These are phyloP conservation scores for Paraurostyla sp. DNA, from an alignment of 73 alveolate species.

Conservation along the genomic window DNA sequence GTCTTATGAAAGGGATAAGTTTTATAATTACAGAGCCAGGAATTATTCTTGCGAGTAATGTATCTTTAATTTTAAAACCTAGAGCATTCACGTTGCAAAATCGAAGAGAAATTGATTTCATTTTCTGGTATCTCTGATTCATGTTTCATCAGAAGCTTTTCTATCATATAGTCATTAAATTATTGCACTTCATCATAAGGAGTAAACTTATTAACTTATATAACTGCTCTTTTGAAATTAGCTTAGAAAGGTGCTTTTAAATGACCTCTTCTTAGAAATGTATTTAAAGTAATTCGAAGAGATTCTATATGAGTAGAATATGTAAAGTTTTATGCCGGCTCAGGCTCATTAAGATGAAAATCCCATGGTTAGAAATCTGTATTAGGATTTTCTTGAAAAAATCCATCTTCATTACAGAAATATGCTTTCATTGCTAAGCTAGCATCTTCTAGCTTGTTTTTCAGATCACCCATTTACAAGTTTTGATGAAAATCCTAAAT, in stretches of 20 bases:
- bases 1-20: neutral
- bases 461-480: too few relatives aligned
- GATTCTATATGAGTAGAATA: neutral
- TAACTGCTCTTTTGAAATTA: neutral
- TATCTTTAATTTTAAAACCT: neutral
- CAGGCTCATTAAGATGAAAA: neutral
- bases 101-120: neutral
- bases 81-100: neutral
- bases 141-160: neutral
- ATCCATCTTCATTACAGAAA: slow-evolving; percentile 1
- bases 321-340: neutral
- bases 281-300: slow-evolving; percentile 1
- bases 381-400: slow-evolving; percentile 2
- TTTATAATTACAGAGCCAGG: neutral
- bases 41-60: neutral
- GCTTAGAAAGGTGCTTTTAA: slow-evolving; percentile 24
- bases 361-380: slow-evolving; percentile 16
- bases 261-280: neutral
- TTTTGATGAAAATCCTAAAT: too few relatives aligned
- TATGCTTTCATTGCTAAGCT: neutral
- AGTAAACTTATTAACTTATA: neutral
- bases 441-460: too few relatives aligned
- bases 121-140: neutral
- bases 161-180: neutral
- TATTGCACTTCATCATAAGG: neutral